Conservation (phyloP, 2,329 filamentous ascomycete genomes). For the Cladophialophora psammophila region DNA sequence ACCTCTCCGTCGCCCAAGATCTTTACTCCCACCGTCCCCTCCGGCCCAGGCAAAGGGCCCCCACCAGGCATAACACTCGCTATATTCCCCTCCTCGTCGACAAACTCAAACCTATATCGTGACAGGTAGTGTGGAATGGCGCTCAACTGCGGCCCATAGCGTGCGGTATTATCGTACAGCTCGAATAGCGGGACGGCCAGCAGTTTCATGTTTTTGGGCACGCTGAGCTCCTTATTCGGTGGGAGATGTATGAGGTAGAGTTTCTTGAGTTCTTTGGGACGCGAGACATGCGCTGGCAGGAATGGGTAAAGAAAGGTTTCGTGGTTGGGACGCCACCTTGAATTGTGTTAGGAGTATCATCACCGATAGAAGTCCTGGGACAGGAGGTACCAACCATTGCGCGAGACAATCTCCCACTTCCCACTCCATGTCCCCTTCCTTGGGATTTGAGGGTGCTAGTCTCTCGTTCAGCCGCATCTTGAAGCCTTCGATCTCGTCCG, state of each 20-base stretch:
- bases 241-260: slow-evolving; percentile 96
- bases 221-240: slow-evolving; percentile 89
- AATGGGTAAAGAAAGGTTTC: slow-evolving; percentile 99
- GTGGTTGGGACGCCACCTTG: slow-evolving; percentile 90
- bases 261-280: slow-evolving; percentile 99
- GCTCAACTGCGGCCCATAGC: slow-evolving; percentile 94
- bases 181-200: slow-evolving; percentile 96
- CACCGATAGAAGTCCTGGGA: not conserved
- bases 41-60: slow-evolving; percentile 29
- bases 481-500: slow-evolving; percentile 94
- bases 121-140: slow-evolving; percentile 95
- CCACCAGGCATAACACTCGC: slow-evolving; percentile 81
- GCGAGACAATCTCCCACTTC: slow-evolving; percentile 92
- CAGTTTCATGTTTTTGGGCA: slow-evolving; percentile 99
- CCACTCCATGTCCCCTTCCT: slow-evolving; percentile 75
- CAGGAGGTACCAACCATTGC: slow-evolving; percentile 68
- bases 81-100: slow-evolving; percentile 89
- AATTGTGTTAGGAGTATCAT: not conserved
- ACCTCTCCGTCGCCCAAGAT: slow-evolving; percentile 22
- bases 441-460: slow-evolving; percentile 87
- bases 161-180: slow-evolving; percentile 93
- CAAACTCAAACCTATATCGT: slow-evolving; percentile 96
- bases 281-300: slow-evolving; percentile 91
- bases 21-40: slow-evolving; percentile 21
- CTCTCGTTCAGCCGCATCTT: slow-evolving; percentile 91